Evolutionary conservation across 495 filamentous ascomycete species (phyloP).

Genomic region (Penicillium pulvis): DNA sequence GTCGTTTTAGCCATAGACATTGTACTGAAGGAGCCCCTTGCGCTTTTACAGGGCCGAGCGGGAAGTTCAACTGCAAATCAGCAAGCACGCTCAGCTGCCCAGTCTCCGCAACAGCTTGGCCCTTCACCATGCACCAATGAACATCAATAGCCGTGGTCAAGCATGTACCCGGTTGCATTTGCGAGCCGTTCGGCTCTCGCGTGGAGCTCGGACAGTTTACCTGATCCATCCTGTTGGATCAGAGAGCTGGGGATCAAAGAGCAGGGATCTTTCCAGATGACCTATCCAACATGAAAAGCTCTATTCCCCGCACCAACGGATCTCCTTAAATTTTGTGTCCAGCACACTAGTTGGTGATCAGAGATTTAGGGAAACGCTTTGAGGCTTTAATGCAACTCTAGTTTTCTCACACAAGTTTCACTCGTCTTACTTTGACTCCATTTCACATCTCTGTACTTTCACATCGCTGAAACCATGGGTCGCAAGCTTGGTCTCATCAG

Average conservation of each 20-base stretch:
- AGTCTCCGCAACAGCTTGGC: background rate
- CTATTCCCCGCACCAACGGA: background rate
- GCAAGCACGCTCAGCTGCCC: background rate
- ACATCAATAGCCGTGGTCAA: background rate
- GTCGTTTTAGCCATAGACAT: background rate
- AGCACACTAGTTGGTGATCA: background rate
- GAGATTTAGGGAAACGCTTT: background rate
- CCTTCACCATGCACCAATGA: background rate
- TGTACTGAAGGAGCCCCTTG: background rate
- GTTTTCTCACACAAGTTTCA: background rate
- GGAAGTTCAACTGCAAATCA: background rate
- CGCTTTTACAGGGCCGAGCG: background rate
- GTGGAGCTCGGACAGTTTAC: slow-evolving; percentile 7
- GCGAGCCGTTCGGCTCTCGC: slow-evolving; percentile 25
- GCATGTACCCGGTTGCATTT: slow-evolving; percentile 5
- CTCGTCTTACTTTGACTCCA: background rate
- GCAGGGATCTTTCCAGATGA: background rate
- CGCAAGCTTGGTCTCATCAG: slow-evolving; percentile 36
- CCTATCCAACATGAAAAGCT: background rate
- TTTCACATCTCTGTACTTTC: background rate
- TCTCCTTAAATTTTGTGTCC: background rate
- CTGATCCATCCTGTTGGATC: background rate
- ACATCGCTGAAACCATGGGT: slow-evolving; percentile 23
- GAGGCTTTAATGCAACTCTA: background rate
- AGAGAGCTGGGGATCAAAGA: background rate